Percentiles rank a stretch among this genome's conserved stretches.
These are phyloP conservation scores for Colletotrichum magnum DNA, from an alignment of 2,329 filamentous ascomycete genomes.

Conservation along the genomic window DNA sequence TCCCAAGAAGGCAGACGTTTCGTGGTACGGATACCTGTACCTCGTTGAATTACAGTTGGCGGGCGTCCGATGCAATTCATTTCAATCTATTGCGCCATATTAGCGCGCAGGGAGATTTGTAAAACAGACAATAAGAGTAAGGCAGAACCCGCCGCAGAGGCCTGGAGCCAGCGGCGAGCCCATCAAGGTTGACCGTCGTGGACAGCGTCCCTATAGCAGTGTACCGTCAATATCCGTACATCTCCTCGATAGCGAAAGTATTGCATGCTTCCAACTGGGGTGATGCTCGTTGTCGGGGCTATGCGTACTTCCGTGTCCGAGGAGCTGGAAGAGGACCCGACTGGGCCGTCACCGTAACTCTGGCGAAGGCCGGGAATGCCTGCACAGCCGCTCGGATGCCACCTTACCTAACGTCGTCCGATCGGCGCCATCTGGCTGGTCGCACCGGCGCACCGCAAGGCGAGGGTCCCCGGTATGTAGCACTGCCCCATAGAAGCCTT, in stretches of 20 bases:
- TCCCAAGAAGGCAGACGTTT: background rate
- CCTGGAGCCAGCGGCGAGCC: background rate
- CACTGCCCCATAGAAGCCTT: background rate
- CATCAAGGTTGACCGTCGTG: constrained; percentile 16
- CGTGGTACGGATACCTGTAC: background rate
- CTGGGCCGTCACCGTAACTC: constrained; percentile 13
- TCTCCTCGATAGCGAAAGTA: background rate
- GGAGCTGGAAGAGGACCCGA: constrained; percentile 27
- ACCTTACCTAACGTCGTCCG: constrained; percentile 35
- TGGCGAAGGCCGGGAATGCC: constrained; percentile 20
- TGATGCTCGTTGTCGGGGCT: constrained; percentile 34
- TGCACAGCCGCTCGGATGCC: constrained; percentile 21
- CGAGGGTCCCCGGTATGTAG: background rate
- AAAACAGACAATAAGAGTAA: constrained; percentile 30
- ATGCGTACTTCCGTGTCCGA: constrained; percentile 32
- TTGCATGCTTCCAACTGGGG: constrained; percentile 17
- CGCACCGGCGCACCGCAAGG: background rate
- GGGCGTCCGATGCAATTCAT: constrained; percentile 27
- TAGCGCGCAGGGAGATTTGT: constrained; percentile 20
- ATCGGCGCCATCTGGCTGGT: constrained; percentile 27
- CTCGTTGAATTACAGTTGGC: constrained; percentile 22
- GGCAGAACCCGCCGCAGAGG: constrained; percentile 22
- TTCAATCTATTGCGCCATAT: background rate
- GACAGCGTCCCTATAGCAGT: no score
- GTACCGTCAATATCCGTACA: no score